Percentiles rank a stretch among this genome's conserved stretches.
These are phyloP conservation scores for Cardamine chenopodiifolia DNA, from an alignment of 345 rosid species.

Conservation along the genomic window DNA sequence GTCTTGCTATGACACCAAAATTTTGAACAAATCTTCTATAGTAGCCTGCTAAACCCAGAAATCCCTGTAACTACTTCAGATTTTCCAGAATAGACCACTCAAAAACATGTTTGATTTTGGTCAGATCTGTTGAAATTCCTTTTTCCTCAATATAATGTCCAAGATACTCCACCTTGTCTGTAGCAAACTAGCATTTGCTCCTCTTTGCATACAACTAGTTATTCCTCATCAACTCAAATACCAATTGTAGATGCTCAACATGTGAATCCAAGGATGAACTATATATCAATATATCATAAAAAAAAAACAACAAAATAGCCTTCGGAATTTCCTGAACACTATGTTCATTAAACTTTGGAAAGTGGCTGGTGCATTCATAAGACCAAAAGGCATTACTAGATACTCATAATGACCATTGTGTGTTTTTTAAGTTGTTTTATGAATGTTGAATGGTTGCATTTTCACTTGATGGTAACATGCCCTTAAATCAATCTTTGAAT, in stretches of 20 bases:
- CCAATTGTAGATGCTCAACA: fast-evolving
- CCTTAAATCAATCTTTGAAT: too few species aligned
- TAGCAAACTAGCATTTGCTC: neutral
- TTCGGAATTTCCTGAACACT: fast-evolving
- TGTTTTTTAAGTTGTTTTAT: neutral
- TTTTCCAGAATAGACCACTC: fast-evolving
- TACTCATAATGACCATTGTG: neutral
- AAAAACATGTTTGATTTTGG: fast-evolving
- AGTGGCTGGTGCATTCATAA: fast-evolving
- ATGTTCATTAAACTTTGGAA: neutral
- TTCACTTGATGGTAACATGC: too few species aligned
- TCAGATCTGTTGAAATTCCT: fast-evolving
- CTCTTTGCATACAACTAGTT: fast-evolving
- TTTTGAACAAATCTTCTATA: neutral
- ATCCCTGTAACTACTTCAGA: neutral
- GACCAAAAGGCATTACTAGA: neutral
- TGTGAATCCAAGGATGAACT: too few species aligned
- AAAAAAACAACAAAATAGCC: neutral
- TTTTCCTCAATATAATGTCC: neutral
- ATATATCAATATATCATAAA: neutral
- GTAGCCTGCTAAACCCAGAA: neutral
- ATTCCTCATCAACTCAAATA: fast-evolving
- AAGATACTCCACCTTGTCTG: neutral
- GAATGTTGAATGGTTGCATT: too few species aligned
- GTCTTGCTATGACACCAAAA: fast-evolving